Evolutionary conservation across 2,329 filamentous ascomycete species (phyloP).

Genomic region (Epichloe glyceriae): DNA sequence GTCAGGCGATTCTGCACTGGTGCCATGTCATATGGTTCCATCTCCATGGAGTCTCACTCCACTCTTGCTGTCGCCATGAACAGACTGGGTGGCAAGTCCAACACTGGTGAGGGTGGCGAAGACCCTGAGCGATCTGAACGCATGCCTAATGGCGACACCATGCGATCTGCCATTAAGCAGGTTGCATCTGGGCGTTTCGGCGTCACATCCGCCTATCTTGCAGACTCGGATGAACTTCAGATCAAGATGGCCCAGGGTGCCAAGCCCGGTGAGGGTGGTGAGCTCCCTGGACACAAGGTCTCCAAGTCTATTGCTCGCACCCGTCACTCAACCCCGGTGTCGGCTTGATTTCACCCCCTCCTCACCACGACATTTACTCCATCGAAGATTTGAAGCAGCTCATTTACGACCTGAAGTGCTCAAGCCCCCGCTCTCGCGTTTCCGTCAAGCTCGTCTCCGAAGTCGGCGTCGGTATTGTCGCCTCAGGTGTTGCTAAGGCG

Average conservation of each 20-base stretch:
- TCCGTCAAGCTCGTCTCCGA: slow-evolving; percentile 97
- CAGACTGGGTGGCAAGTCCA: slow-evolving; percentile 88
- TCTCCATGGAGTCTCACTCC: slow-evolving; percentile 96
- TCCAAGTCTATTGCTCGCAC: slow-evolving; percentile 88
- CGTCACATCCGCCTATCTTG: slow-evolving; percentile 88
- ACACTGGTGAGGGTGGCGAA: slow-evolving; percentile 95
- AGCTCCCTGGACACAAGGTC: slow-evolving; percentile 93
- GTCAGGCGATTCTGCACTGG: slow-evolving; percentile 93
- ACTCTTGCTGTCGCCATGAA: slow-evolving; percentile 96
- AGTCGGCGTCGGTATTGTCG: slow-evolving; percentile 93
- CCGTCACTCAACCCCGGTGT: slow-evolving; percentile 90
- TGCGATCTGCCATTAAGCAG: slow-evolving; percentile 96
- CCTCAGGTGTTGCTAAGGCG: slow-evolving; percentile 92
- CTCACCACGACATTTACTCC: slow-evolving; percentile 96
- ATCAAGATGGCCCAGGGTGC: slow-evolving; percentile 99
- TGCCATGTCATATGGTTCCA: slow-evolving; percentile 97
- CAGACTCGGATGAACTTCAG: slow-evolving; percentile 89
- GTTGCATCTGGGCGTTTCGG: slow-evolving; percentile 92
- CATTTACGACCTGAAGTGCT: slow-evolving; percentile 95
- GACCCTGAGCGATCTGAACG: slow-evolving; percentile 80
- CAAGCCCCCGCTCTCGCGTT: slow-evolving; percentile 79
- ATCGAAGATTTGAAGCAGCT: slow-evolving; percentile 97
- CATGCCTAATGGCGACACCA: slow-evolving; percentile 85
- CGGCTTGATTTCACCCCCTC: slow-evolving; percentile 87
- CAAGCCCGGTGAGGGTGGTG: slow-evolving; percentile 94